These are phyloP conservation scores for Dryas drummondii DNA, from an alignment of 306 rosid species.

Conservation along the genomic window DNA sequence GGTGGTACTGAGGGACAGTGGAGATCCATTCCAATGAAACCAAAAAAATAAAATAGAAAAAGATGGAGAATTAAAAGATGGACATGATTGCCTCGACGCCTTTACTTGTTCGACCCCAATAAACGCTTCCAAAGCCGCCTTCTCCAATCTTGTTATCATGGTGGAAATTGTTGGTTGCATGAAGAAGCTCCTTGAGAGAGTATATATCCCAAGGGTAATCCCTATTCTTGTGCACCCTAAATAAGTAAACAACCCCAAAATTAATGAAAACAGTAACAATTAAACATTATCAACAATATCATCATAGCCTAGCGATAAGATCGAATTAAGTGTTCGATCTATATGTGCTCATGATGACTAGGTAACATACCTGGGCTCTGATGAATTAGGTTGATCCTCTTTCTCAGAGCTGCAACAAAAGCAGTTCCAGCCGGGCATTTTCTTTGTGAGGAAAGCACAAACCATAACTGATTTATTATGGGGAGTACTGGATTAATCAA, in stretches of 20 bases:
- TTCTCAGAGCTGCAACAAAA: slow-evolving; percentile 45
- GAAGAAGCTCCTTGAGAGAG: slow-evolving; percentile 79
- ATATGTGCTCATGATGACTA: no score
- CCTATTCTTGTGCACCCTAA: slow-evolving; percentile 29
- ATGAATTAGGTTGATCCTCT: slow-evolving; percentile 21
- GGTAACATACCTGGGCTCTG: slow-evolving; percentile 34
- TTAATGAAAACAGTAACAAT: background rate
- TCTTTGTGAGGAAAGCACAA: slow-evolving; percentile 20
- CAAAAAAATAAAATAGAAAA: no score
- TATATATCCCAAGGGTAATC: slow-evolving; percentile 88
- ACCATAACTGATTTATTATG: background rate
- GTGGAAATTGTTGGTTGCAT: slow-evolving; percentile 79
- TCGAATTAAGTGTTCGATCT: no score
- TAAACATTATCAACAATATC: background rate
- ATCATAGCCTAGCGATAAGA: no score
- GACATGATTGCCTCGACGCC: slow-evolving; percentile 53
- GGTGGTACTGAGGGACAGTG: no score
- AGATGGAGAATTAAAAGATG: slow-evolving; percentile 4
- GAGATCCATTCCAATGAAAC: no score
- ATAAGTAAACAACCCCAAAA: background rate
- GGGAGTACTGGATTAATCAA: background rate
- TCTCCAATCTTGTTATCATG: slow-evolving; percentile 86
- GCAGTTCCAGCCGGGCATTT: slow-evolving; percentile 48
- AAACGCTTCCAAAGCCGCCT: slow-evolving; percentile 93
- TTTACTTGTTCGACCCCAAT: slow-evolving; percentile 77